Evolutionary conservation across 345 rosid genomes (phyloP).

Genomic region (thale cress (Arabidopsis thaliana)): TAIR10.1 NC_003074.8:20359001-20359500

Average conservation of each 20-base stretch:
- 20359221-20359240: constrained; percentile 81
- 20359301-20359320: constrained; percentile 74
- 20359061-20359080: constrained; percentile 17
- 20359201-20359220: constrained; percentile 87
- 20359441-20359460: constrained; percentile 3
- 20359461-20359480: neutral
- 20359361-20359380: constrained; percentile 66
- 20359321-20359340: constrained; percentile 69
- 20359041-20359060: constrained; percentile 24
- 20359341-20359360: constrained; percentile 77
- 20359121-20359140: constrained; percentile 52
- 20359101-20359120: constrained; percentile 35
- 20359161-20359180: constrained; percentile 94
- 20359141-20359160: constrained; percentile 96
- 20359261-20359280: constrained; percentile 88
- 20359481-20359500: neutral
- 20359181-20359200: constrained; percentile 90
- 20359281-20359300: constrained; percentile 97
- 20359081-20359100: constrained; percentile 45
- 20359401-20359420: neutral
- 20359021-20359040: neutral
- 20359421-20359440: constrained; percentile 1
- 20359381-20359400: constrained; percentile 75
- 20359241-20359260: constrained; percentile 81
- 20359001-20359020: constrained; percentile 38